phyloP scores from a whole-genome alignment of 1,139 yeast genomes.

The Debaryomyces singareniensis region DNA sequence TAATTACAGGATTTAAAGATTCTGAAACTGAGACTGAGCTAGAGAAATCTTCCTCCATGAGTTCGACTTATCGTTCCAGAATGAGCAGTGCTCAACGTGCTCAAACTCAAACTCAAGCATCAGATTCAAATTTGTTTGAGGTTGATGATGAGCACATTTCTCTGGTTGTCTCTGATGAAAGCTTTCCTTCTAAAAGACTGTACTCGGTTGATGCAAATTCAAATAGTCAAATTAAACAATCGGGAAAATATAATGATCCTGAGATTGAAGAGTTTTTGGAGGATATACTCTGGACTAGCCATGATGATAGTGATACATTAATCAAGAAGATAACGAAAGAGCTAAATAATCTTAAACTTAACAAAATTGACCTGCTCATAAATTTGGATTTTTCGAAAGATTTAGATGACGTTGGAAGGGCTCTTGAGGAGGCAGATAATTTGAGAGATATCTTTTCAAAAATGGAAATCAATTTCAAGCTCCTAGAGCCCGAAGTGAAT shows the following conservation, averaged over 20 bases:
- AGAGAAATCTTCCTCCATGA: background rate
- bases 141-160: background rate
- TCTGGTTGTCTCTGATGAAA: background rate
- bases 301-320: slow-evolving; percentile 55
- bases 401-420: slow-evolving; percentile 30
- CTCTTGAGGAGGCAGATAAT: slow-evolving; percentile 60
- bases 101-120: no score
- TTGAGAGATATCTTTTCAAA: slow-evolving; percentile 45
- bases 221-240: background rate
- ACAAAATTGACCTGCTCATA: slow-evolving; percentile 32
- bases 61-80: no score
- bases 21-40: background rate
- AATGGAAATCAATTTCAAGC: slow-evolving; percentile 37
- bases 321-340: slow-evolving; percentile 52
- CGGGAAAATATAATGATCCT: slow-evolving; percentile 26
- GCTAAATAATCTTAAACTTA: slow-evolving; percentile 30
- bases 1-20: background rate
- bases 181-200: background rate
- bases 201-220: no score
- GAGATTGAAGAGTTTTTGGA: slow-evolving; percentile 65
- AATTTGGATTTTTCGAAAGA: slow-evolving; percentile 35
- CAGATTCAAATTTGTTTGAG: background rate
- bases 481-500: slow-evolving; percentile 57
- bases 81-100: no score
- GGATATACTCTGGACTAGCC: slow-evolving; percentile 66